Evolutionary conservation across 116 monocot genomes (phyloP).

Genomic region (Dioscorea cayenensis): DNA sequence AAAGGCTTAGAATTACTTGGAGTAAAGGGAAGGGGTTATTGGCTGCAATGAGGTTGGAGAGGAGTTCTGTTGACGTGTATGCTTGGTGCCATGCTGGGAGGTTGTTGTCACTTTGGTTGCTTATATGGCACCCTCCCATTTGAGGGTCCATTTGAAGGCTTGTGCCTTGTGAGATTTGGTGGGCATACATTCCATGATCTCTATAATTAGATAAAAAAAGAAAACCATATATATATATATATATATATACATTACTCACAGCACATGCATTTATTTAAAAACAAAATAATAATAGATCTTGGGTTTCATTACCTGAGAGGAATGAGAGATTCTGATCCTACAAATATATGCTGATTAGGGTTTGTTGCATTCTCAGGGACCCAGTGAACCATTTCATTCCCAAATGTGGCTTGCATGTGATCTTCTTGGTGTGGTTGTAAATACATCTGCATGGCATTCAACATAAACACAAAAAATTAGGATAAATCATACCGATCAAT

Average conservation of each 20-base stretch:
- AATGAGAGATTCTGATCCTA: slow-evolving; percentile 32
- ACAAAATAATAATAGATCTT: background rate
- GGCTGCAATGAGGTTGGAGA: slow-evolving; percentile 32
- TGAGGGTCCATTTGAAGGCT: slow-evolving; percentile 17
- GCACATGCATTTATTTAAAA: background rate
- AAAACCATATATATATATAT: background rate
- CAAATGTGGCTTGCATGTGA: slow-evolving; percentile 10
- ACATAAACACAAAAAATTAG: background rate
- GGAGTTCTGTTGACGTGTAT: slow-evolving; percentile 44
- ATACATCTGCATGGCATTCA: slow-evolving; percentile 24
- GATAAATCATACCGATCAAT: background rate
- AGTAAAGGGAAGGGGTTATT: slow-evolving; percentile 16
- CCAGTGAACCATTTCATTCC: slow-evolving; percentile 38
- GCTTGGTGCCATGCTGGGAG: slow-evolving; percentile 52
- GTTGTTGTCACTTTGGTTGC: slow-evolving; percentile 5
- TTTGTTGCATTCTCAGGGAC: slow-evolving; percentile 13
- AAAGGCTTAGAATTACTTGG: slow-evolving; percentile 3
- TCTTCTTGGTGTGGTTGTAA: slow-evolving; percentile 38
- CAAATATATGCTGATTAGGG: slow-evolving; percentile 21
- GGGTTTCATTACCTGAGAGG: slow-evolving; percentile 22
- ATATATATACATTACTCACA: no score
- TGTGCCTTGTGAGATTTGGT: slow-evolving; percentile 15
- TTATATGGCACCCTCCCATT: slow-evolving; percentile 20
- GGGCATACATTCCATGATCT: slow-evolving; percentile 42
- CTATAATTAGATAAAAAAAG: background rate